A percentile compares a stretch with the other conserved stretches of the same genome.
Evolutionary conservation across 1,139 yeast species (phyloP).

Genomic region (Sugiyamaella paludigena): DNA sequence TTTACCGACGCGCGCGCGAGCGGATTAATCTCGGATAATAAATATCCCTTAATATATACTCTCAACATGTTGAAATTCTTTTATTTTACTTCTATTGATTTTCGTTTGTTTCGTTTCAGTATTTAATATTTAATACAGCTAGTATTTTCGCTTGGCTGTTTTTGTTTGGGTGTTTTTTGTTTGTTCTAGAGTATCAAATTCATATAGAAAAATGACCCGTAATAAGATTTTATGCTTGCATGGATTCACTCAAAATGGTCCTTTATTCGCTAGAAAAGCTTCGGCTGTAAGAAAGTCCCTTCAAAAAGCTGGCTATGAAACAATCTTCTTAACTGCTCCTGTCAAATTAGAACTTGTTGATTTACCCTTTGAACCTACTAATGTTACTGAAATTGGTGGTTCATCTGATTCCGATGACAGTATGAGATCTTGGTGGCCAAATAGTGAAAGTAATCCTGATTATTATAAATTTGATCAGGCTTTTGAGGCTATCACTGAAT

Average conservation of each 20-base stretch:
- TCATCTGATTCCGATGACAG: conserved; percentile 37
- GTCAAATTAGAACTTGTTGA: conserved; percentile 60
- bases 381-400: conserved; percentile 20
- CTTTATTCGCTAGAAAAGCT: conserved; percentile 72
- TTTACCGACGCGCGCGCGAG: no score
- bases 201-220: no score
- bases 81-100: no score
- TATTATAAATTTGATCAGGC: conserved; percentile 46
- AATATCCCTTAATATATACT: no score
- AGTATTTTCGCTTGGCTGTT: no score
- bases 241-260: conserved; percentile 63
- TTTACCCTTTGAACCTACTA: conserved; percentile 42
- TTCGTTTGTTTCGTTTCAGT: no score
- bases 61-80: no score
- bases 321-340: conserved; percentile 80
- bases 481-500: conserved; percentile 50
- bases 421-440: conserved; percentile 46
- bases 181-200: no score
- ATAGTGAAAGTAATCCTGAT: conserved; percentile 42
- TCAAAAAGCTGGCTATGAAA: conserved; percentile 62
- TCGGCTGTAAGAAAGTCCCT: conserved; percentile 73
- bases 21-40: no score
- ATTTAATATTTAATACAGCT: no score
- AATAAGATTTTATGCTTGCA: conserved; percentile 52
- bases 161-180: no score